Percentiles rank a stretch among this genome's conserved stretches.
Evolutionary conservation across 2,329 filamentous ascomycete species (phyloP).

Genomic region (Talaromyces funiculosus): DNA sequence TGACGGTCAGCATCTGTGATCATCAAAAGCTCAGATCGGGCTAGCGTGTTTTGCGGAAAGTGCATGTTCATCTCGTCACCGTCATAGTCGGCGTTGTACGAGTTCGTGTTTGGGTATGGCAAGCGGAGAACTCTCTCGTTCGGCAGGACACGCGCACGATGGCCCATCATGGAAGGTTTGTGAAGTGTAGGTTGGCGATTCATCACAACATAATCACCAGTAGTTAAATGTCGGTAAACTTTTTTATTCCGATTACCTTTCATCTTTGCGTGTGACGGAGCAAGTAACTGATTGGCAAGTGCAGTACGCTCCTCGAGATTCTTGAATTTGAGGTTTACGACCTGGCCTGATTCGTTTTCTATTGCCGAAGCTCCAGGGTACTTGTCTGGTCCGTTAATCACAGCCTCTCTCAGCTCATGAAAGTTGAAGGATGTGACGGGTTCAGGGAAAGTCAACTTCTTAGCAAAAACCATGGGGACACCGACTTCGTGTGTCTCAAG

Average conservation of each 20-base stretch:
- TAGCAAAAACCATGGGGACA: conserved; percentile 95
- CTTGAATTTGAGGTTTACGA: conserved; percentile 82
- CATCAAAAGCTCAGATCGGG: conserved; percentile 83
- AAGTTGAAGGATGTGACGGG: conserved; percentile 97
- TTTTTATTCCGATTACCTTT: conserved; percentile 86
- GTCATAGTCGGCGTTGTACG: conserved; percentile 98
- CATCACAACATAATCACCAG: conserved; percentile 97
- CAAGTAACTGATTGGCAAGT: conserved; percentile 86
- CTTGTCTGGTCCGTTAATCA: conserved; percentile 87
- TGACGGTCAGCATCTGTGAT: conserved; percentile 97
- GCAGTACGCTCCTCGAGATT: conserved; percentile 81
- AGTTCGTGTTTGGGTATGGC: conserved; percentile 99
- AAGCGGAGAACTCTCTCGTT: conserved; percentile 97
- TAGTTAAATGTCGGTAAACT: conserved; percentile 90
- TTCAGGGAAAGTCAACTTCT: conserved; percentile 92
- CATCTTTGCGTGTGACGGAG: conserved; percentile 68
- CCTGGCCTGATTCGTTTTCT: conserved; percentile 90
- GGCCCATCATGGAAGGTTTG: conserved; percentile 98
- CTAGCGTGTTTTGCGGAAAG: conserved; percentile 95
- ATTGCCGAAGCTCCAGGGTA: conserved; percentile 94
- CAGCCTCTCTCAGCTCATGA: conserved; percentile 88
- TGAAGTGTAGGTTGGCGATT: conserved; percentile 97
- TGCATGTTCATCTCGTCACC: conserved; percentile 99
- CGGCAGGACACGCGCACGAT: conserved; percentile 82
- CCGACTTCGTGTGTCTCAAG: conserved; percentile 99